Base-by-base conservation (phyloP, 2,329 filamentous ascomycete species). In the Elsinoe fawcettii region DNA sequence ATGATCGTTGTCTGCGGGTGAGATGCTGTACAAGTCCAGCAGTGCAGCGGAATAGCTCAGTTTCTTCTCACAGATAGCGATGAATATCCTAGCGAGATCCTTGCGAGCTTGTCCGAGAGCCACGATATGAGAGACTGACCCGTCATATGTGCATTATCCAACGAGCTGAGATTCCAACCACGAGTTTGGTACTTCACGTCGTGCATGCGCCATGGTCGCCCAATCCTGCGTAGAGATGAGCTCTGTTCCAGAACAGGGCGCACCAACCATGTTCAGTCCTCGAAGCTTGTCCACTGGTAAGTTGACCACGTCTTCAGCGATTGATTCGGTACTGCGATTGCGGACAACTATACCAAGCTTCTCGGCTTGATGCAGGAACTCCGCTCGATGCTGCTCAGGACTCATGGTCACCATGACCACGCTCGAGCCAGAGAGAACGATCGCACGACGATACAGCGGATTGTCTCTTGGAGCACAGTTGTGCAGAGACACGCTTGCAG, bases 41-140 rank as follows among this genome's bases (percentile, higher is more conserved):
- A 63, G 36, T 12, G 30, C 43, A 16, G 55, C 7, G 14, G 81
- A 66, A 0, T 79, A 72, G 56, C 76, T 71, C 60, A 74, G 72
- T 0, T 80, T 79, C 46, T 81, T 79, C 49, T 76, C 73, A 1
- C 80, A 69, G 46, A 77, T 76, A 2, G 76, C 77, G 0, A 78
- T 77, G 59, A 80, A 78, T 2, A 73, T 77, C 77, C 77, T 81
- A 1, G 77, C 78, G 66, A 82, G 77, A 58, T 79, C 73, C 57
- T 81, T 80, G 61, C 81, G 75, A 59, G 75, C 74, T 60, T 81
- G 80, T 59, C 75, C 66, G 55, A 69, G 66, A 14, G 67, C 61
- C 22, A 63, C 57, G 12, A 59, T 64, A 59, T 66, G 61, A 44
- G 62, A 63, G 57, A 67, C 70, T 39, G 66, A 65, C 57, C 65